These are phyloP conservation scores for Pezicula neosporulosa DNA, from an alignment of 2,329 filamentous ascomycete genomes.

Conservation along the genomic window DNA sequence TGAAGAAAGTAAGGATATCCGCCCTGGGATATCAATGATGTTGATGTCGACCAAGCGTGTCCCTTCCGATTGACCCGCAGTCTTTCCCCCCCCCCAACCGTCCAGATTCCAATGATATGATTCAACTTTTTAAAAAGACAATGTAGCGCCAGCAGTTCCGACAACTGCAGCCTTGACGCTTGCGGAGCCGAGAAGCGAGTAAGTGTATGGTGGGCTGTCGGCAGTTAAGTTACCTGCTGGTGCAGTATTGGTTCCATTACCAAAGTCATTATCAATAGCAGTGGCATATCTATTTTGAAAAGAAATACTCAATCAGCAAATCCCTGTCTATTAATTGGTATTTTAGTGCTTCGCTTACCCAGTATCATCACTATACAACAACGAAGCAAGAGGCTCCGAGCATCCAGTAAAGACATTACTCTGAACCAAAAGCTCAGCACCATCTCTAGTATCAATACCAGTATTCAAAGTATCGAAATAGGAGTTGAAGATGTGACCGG, in stretches of 20 bases:
- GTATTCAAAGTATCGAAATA: conserved; percentile 42
- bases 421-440: conserved; percentile 53
- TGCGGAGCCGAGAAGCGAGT: conserved; percentile 46
- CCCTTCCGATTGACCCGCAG: no score
- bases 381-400: conserved; percentile 31
- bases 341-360: no score
- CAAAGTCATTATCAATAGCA: conserved; percentile 41
- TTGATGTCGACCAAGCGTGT: no score
- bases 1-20: no score
- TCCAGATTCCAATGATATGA: no score
- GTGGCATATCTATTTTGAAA: conserved; percentile 33
- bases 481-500: conserved; percentile 57
- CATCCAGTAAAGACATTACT: conserved; percentile 45
- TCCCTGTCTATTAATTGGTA: no score
- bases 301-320: no score
- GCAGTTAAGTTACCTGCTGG: conserved; percentile 45
- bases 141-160: conserved; percentile 30
- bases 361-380: conserved; percentile 41
- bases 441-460: conserved; percentile 54
- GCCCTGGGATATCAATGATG: no score
- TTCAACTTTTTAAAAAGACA: conserved; percentile 24
- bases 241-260: conserved; percentile 44
- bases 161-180: conserved; percentile 39
- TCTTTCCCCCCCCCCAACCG: no score
- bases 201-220: conserved; percentile 44